phyloP scores from a whole-genome alignment of 352 stramenopile species.

The Phytophthora pinifolia region DNA sequence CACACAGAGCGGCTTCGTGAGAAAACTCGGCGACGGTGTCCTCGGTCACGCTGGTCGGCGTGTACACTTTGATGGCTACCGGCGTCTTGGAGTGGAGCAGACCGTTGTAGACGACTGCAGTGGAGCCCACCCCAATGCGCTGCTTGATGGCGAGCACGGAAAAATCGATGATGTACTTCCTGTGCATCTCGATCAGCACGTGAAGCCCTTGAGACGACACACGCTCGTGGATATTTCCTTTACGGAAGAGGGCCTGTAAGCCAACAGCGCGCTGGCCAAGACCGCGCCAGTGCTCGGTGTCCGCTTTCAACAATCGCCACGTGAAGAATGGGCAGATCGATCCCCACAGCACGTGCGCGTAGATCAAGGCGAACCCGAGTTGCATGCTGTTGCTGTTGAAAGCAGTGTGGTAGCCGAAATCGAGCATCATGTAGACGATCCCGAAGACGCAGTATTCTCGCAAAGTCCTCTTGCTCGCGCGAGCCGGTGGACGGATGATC shows the following conservation, averaged over 20 bases:
- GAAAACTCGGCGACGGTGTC: conserved; percentile 50
- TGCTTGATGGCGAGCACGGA: conserved; percentile 40
- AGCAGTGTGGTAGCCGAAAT: conserved; percentile 36
- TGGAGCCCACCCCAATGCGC: conserved; percentile 39
- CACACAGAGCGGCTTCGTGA: conserved; percentile 53
- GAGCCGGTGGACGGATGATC: conserved; percentile 32
- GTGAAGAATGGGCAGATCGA: conserved; percentile 39
- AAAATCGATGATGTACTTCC: conserved; percentile 47
- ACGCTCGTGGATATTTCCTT: conserved; percentile 40
- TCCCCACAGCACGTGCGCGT: conserved; percentile 34
- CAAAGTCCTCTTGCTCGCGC: conserved; percentile 44
- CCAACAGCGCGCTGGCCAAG: conserved; percentile 38
- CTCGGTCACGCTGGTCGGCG: conserved; percentile 52
- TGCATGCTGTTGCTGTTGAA: conserved; percentile 31
- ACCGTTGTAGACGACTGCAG: conserved; percentile 52
- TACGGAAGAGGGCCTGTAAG: conserved; percentile 37
- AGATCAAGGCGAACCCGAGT: conserved; percentile 34
- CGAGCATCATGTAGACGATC: conserved; percentile 38
- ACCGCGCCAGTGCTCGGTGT: conserved; percentile 70
- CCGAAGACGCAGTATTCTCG: conserved; percentile 49
- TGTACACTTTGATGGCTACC: conserved; percentile 69
- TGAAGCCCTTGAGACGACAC: conserved; percentile 48
- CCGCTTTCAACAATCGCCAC: conserved; percentile 49
- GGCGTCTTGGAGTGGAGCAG: conserved; percentile 38
- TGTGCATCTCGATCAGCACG: conserved; percentile 51